Evolutionary conservation across 2,329 filamentous ascomycete species (phyloP).

Genomic region (Verticillium nubilum): DNA sequence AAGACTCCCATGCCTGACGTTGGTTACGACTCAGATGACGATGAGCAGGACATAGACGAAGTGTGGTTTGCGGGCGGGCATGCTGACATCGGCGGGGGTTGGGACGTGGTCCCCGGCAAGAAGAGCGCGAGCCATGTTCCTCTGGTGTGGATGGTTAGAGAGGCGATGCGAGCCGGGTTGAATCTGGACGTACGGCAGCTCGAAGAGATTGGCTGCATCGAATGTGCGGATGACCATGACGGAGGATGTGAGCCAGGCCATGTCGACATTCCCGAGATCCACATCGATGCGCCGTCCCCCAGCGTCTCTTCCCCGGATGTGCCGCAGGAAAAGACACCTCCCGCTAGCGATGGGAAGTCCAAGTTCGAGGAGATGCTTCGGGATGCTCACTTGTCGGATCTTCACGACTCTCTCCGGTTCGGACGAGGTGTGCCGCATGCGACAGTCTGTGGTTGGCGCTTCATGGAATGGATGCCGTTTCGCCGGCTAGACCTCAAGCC

Average conservation of each 20-base stretch:
- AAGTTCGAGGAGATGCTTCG: slow-evolving; percentile 55
- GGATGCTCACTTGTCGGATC: slow-evolving; percentile 44
- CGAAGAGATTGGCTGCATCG: slow-evolving; percentile 58
- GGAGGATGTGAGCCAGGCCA: not conserved
- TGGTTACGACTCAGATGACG: slow-evolving; percentile 39
- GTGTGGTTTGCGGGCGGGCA: slow-evolving; percentile 79
- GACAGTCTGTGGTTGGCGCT: slow-evolving; percentile 63
- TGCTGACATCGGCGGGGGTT: slow-evolving; percentile 74
- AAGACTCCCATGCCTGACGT: slow-evolving; percentile 16
- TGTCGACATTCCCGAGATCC: slow-evolving; percentile 23
- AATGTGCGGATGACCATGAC: slow-evolving; percentile 8
- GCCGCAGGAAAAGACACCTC: slow-evolving; percentile 11
- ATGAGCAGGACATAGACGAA: slow-evolving; percentile 69
- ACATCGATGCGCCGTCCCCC: slow-evolving; percentile 15
- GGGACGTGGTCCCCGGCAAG: slow-evolving; percentile 50
- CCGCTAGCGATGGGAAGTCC: slow-evolving; percentile 11
- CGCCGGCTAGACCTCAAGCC: slow-evolving; percentile 70
- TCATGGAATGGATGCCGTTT: slow-evolving; percentile 81
- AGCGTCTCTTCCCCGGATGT: slow-evolving; percentile 9
- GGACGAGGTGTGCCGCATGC: slow-evolving; percentile 48
- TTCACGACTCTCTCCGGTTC: slow-evolving; percentile 69
- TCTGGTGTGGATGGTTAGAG: slow-evolving; percentile 63
- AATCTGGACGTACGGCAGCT: slow-evolving; percentile 66
- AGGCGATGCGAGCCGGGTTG: slow-evolving; percentile 58
- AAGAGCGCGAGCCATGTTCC: slow-evolving; percentile 65